phyloP scores from a whole-genome alignment of 1,139 yeast species.

The Candida sanyaensis region DNA sequence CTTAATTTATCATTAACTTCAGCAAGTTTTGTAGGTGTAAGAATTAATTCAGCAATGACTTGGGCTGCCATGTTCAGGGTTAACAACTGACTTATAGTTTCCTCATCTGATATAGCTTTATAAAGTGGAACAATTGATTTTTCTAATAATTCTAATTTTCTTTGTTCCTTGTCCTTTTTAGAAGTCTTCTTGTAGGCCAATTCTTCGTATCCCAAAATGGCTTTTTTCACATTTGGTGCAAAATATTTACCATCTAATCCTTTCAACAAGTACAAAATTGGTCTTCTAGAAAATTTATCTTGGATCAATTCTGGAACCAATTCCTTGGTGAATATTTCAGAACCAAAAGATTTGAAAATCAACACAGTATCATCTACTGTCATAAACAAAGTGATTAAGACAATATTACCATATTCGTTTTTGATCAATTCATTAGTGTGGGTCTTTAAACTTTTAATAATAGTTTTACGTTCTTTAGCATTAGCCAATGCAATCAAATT shows the following conservation, averaged over 20 bases:
- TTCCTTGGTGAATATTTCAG: conserved; percentile 58
- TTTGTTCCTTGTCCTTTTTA: conserved; percentile 78
- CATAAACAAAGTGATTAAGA: conserved; percentile 75
- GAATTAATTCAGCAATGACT: conserved; percentile 72
- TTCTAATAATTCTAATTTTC: conserved; percentile 69
- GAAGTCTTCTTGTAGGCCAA: conserved; percentile 71
- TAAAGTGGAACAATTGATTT: conserved; percentile 70
- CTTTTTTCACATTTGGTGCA: conserved; percentile 65
- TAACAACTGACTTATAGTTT: conserved; percentile 42
- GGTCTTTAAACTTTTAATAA: conserved; percentile 69
- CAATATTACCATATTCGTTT: conserved; percentile 86
- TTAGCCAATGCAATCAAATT: conserved; percentile 76
- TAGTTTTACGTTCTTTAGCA: conserved; percentile 88
- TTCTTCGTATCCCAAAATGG: conserved; percentile 60
- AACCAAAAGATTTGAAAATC: conserved; percentile 68
- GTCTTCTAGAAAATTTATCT: conserved; percentile 85
- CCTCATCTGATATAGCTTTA: conserved; percentile 44
- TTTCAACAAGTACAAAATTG: conserved; percentile 75
- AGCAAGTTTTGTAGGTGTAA: conserved; percentile 51
- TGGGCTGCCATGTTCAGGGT: conserved; percentile 81
- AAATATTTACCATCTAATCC: conserved; percentile 86
- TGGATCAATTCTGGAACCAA: conserved; percentile 57
- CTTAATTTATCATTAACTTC: conserved; percentile 47
- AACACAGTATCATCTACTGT: conserved; percentile 94
- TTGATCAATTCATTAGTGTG: conserved; percentile 74